Evolutionary conservation across 164 flowering plant genomes (phyloP).

Genomic region (Saururus chinensis): DNA sequence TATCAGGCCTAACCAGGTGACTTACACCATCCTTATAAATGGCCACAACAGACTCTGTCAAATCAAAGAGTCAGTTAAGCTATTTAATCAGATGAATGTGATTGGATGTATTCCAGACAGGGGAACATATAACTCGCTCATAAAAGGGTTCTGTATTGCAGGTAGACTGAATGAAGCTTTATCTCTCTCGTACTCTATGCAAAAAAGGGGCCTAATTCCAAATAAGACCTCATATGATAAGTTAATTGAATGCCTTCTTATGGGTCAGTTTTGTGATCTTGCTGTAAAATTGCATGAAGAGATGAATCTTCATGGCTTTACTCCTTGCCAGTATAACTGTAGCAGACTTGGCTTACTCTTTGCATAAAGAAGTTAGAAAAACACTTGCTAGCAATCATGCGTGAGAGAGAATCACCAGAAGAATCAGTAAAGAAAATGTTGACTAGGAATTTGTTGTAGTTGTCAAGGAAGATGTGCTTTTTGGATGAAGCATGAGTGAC

Average conservation of each 20-base stretch:
- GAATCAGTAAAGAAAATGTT: no score
- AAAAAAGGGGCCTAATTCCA: constrained; percentile 43
- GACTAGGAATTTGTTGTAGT: no score
- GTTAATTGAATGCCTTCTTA: constrained; percentile 27
- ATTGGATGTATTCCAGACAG: constrained; percentile 33
- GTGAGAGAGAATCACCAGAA: no score
- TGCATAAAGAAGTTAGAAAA: constrained; percentile 19
- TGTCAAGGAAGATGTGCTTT: no score
- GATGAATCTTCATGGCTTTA: constrained; percentile 29
- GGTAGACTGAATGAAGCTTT: constrained; percentile 41
- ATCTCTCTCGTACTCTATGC: constrained; percentile 29
- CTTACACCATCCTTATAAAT: constrained; percentile 45
- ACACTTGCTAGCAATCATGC: constrained; percentile 10
- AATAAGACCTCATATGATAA: constrained; percentile 25
- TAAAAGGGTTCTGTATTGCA: constrained; percentile 34
- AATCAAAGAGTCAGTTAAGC: constrained; percentile 25
- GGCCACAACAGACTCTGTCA: constrained; percentile 30
- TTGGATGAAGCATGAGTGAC: no score
- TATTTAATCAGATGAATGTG: constrained; percentile 40
- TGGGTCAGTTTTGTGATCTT: constrained; percentile 10
- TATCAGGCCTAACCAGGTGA: constrained; percentile 40
- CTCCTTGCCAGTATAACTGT: constrained; percentile 18
- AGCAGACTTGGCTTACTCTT: constrained; percentile 20
- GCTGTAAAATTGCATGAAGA: constrained; percentile 37
- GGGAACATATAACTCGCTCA: constrained; percentile 31